Evolutionary conservation across 75 land plant species (phyloP), one percentile per base, ranked within the genome.

Genomic region (Cupressus sempervirens): DNA sequence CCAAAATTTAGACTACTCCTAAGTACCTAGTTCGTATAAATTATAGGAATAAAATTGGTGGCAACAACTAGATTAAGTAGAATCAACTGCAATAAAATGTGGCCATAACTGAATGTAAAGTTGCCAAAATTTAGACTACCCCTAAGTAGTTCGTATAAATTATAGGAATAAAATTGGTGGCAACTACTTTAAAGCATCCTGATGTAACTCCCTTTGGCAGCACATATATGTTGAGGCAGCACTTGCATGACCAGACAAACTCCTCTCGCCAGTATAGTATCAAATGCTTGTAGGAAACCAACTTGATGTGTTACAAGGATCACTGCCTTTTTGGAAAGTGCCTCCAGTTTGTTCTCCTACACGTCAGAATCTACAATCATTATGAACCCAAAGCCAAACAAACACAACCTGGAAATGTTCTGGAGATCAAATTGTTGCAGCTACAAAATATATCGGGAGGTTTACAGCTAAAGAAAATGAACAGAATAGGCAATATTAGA

Each of bases 311-410:
- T n/a, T n/a, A n/a, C n/a, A n/a, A n/a, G n/a, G n/a, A n/a, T n/a
- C n/a, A n/a, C n/a, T n/a, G 95, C 94, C 88, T 97, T 97, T 16
- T 45, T 58, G 12, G 90, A 84, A 48, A 97, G 87, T 65, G 91
- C 91, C 46, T 84, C 94, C 91, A 90, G 87, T 48, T 94, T 87
- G 83, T 91, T 95, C 35, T 95, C 94, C 97, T 95, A 92, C 58
- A 45, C 58, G 40, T 54, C 52, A 43, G 15, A 65, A 54, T 26
- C 52, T 34, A 36, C 46, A 46, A 84, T 26, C 84, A 18, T 84
- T 18, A 53, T 15, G 36, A 79, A 80, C 14, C 45, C 30, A 16
- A 41, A 83, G 62, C 3, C 58, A 13, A 38, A 29, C 36, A 36
- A 83, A 3, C 10, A 34, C 40, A 23, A 2, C 65, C 32, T 16